phyloP scores from a whole-genome alignment of 768 basidiomycete genomes.

The Lactarius deliciosus region DNA sequence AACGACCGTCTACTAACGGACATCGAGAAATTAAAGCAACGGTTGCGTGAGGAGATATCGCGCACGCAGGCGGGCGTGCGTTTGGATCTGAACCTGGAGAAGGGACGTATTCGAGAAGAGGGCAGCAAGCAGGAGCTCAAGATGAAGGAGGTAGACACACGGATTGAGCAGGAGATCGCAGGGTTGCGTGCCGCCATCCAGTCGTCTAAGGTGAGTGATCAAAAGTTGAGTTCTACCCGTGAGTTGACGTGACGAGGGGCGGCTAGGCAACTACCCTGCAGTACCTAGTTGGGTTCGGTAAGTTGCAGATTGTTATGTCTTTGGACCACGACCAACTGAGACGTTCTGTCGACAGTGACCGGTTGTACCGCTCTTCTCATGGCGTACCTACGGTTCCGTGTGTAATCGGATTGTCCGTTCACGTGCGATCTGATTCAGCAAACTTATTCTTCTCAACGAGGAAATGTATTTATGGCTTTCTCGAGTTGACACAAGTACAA shows the following conservation, averaged over 20 bases:
- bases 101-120: constrained; percentile 93
- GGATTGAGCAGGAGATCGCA: constrained; percentile 96
- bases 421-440: not conserved
- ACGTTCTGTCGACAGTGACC: constrained; percentile 55
- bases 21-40: constrained; percentile 92
- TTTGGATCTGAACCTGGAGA: constrained; percentile 94
- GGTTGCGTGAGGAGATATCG: constrained; percentile 87
- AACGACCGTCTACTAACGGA: constrained; percentile 91
- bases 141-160: constrained; percentile 96
- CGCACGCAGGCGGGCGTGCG: constrained; percentile 92
- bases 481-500: not conserved
- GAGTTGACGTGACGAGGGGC: not conserved
- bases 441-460: not conserved
- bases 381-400: constrained; percentile 78
- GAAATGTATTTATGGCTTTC: constrained; percentile 14
- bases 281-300: constrained; percentile 85
- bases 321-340: constrained; percentile 13
- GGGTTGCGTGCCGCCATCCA: constrained; percentile 80
- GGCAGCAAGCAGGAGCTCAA: constrained; percentile 88
- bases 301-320: constrained; percentile 33
- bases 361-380: constrained; percentile 84
- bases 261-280: constrained; percentile 78
- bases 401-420: constrained; percentile 31
- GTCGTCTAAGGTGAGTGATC: constrained; percentile 67
- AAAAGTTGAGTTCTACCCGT: not conserved